phyloP scores from a whole-genome alignment of 1,284 basidiomycete genomes.

The Tausonia pullulans region DNA sequence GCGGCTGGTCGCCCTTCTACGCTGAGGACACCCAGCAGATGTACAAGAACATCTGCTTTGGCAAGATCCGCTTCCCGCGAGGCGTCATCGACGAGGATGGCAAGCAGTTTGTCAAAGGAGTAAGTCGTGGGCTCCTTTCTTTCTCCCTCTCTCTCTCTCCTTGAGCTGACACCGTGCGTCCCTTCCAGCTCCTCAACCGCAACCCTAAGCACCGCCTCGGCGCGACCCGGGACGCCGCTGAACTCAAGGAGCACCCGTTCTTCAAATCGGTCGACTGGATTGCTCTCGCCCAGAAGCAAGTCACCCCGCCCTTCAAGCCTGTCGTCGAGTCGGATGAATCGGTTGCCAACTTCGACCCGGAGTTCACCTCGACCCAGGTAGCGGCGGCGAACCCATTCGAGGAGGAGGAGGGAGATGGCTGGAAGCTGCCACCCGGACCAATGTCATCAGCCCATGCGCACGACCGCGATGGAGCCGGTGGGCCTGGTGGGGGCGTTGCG shows the following conservation, averaged over 20 bases:
- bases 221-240: constrained; percentile 76
- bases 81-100: constrained; percentile 96
- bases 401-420: constrained; percentile 42
- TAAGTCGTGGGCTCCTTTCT: constrained; percentile 39
- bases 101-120: constrained; percentile 98
- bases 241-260: constrained; percentile 93
- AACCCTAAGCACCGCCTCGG: constrained; percentile 96
- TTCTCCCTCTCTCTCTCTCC: neutral
- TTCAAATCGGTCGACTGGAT: constrained; percentile 88
- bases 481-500: constrained; percentile 25
- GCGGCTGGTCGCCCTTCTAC: constrained; percentile 99
- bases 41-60: constrained; percentile 99
- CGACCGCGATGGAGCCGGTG: constrained; percentile 18
- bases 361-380: constrained; percentile 62
- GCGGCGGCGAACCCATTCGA: constrained; percentile 38
- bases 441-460: constrained; percentile 14
- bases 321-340: constrained; percentile 96
- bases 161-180: constrained; percentile 7
- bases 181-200: constrained; percentile 74
- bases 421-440: constrained; percentile 17
- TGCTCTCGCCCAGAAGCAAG: constrained; percentile 73
- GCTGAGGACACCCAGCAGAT: constrained; percentile 99
- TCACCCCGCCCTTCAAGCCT: constrained; percentile 96
- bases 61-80: constrained; percentile 97
- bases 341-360: constrained; percentile 94